Percentiles rank a stretch among this genome's conserved stretches.
Conservation (phyloP, 176 grass and related monocot genomes). For the Chloris gayana region DNA sequence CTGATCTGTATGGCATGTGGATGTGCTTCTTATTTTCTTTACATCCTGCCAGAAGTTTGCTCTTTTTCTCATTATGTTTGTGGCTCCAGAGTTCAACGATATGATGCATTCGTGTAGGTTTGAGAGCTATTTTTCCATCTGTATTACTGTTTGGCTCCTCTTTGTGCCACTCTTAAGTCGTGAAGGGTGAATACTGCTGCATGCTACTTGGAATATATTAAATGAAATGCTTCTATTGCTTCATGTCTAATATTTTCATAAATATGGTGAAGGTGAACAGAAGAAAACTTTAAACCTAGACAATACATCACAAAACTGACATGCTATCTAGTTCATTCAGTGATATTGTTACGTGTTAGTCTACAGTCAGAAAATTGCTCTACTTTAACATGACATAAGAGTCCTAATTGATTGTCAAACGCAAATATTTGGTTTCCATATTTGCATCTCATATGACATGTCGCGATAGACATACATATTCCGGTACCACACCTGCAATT, state of each 20-base stretch:
- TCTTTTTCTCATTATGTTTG: background rate
- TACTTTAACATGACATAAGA: background rate
- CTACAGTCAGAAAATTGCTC: background rate
- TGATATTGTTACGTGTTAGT: background rate
- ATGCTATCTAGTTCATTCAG: background rate
- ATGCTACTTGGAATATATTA: background rate
- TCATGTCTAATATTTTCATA: background rate
- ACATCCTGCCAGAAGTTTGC: background rate
- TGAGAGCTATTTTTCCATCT: background rate
- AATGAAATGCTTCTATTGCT: background rate
- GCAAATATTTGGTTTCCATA: slow-evolving; percentile 16
- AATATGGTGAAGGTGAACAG: background rate
- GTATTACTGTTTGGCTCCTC: background rate
- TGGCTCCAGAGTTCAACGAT: background rate
- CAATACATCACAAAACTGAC: too few relatives aligned
- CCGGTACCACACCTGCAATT: background rate
- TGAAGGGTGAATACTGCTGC: background rate
- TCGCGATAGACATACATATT: background rate
- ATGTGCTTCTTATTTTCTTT: background rate
- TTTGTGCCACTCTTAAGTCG: background rate
- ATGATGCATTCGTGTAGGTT: background rate
- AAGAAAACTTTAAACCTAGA: background rate
- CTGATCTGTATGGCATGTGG: background rate
- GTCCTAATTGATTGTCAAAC: slow-evolving; percentile 17
- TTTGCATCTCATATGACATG: slow-evolving; percentile 8